Evolutionary conservation across 225 moss, liverwort and hornwort species (phyloP), one percentile per base, ranked within the genome.

Genomic region (Climacium dendroides): DNA sequence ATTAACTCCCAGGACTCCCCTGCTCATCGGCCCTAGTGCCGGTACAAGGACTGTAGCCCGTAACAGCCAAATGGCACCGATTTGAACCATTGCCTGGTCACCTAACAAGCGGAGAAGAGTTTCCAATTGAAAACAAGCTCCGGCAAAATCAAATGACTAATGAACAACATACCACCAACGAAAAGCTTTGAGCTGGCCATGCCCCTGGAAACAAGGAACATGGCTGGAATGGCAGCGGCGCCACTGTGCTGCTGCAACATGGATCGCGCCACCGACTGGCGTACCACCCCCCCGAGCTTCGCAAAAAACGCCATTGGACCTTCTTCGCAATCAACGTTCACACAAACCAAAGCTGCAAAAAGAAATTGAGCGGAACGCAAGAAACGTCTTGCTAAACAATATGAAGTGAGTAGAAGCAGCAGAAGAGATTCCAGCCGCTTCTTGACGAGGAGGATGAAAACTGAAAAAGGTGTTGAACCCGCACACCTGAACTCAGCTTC

Each of bases 181-280:
- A 96, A 96, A 43, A 96, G 96, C 92, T 96, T 94, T 7, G 96
- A 94, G 64, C 93, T 93, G 6, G 94, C 88, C 94, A 96, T 96
- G 35, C 93, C 94, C 29, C 96, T 88, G 78, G 89, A 90, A 77
- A 91, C 43, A n/a, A 91, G 35, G 85, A 76, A 93, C 48, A 94
- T 73, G 19, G 90, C 89, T 25, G 96, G 94, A 80, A 94, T 80
- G n/a, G 91, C 94, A 47, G 87, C 61, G 19, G 86, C 81, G 60
- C 87, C 91, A 67, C 73, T 67, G 35, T 85, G 78, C 57, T 86
- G 90, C 86, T 78, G 70, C 89, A 92, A 87, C 75, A 91, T 53
- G 41, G 91, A 90, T 73, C 87, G 87, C 60, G 93, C 90, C 45
- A 87, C 91, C 59, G 89, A 86, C 80, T 90, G 87, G 72, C 94